Evolutionary conservation across 768 basidiomycete genomes (phyloP).

Genomic region (Leccinum boreale): DNA sequence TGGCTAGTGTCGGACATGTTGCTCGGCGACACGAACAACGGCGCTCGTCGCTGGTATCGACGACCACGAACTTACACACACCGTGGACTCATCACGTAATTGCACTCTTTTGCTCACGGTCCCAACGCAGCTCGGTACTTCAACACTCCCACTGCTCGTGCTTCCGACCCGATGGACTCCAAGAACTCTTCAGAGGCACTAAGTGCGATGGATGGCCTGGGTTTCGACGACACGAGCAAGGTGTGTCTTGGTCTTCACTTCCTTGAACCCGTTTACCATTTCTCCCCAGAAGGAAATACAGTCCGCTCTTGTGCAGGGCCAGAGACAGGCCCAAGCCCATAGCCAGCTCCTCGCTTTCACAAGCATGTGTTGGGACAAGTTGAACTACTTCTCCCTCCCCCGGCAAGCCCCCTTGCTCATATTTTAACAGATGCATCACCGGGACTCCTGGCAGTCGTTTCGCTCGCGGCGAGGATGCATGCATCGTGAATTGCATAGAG

Average conservation of each 20-base stretch:
- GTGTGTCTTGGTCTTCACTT: constrained; percentile 33
- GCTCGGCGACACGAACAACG: constrained; percentile 4
- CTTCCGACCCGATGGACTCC: constrained; percentile 17
- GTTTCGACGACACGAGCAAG: constrained; percentile 76
- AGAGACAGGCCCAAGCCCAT: constrained; percentile 79
- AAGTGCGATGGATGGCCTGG: constrained; percentile 37
- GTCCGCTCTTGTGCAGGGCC: constrained; percentile 73
- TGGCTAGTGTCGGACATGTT: not conserved
- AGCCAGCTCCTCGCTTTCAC: constrained; percentile 75
- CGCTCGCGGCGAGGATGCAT: constrained; percentile 74
- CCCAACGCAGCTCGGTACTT: not conserved
- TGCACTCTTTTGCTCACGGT: constrained; percentile 24
- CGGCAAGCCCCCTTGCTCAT: constrained; percentile 1
- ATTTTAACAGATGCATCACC: constrained; percentile 67
- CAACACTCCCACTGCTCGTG: not conserved
- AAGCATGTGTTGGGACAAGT: constrained; percentile 92
- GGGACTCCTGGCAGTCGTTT: constrained; percentile 76
- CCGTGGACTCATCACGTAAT: constrained; percentile 23
- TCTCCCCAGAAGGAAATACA: constrained; percentile 72
- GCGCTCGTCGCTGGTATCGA: constrained; percentile 6
- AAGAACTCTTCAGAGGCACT: constrained; percentile 25
- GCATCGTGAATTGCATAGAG: constrained; percentile 87
- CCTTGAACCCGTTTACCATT: constrained; percentile 3
- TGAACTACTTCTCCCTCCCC: constrained; percentile 25
- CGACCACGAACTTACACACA: constrained; percentile 3